These are phyloP conservation scores for Pyrus pyrifolia DNA, from an alignment of 306 rosid genomes.

Conservation along the genomic window DNA sequence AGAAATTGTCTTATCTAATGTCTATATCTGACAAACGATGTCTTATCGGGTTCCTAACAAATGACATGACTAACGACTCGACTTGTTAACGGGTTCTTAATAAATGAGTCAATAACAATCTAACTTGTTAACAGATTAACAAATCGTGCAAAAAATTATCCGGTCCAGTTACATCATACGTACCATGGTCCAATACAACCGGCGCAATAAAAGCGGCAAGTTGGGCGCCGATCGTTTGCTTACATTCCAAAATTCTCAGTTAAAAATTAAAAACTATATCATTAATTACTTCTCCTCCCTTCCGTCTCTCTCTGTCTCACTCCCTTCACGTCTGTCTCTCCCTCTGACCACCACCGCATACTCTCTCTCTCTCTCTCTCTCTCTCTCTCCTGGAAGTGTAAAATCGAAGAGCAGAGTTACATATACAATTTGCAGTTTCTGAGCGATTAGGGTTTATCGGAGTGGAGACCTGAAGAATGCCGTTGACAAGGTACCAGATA, in stretches of 20 bases:
- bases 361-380: conserved; percentile 12
- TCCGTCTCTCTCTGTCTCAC: conserved; percentile 7
- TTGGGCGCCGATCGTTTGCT: conserved; percentile 25
- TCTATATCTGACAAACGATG: too few species aligned
- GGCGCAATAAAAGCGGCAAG: conserved; percentile 30
- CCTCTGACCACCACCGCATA: conserved; percentile 16
- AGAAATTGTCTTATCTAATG: too few species aligned
- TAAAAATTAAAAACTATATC: background rate
- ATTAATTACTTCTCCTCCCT: background rate
- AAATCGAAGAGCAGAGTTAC: conserved; percentile 7
- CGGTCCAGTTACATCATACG: background rate
- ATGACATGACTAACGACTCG: too few species aligned
- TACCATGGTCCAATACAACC: conserved; percentile 26
- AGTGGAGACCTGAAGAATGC: conserved; percentile 42
- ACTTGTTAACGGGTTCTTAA: too few species aligned
- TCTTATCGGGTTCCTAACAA: too few species aligned
- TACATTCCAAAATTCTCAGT: conserved; percentile 9
- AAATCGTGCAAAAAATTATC: too few species aligned
- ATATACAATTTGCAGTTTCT: background rate
- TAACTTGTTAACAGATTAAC: too few species aligned
- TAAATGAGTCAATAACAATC: rapidly evolving
- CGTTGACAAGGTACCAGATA: conserved; percentile 66
- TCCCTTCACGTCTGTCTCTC: conserved; percentile 26
- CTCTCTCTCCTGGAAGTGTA: conserved; percentile 34
- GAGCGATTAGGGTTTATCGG: conserved; percentile 20